Conservation (phyloP, 371 early-diverging fungal species). For the Mortierella sp. region DNA sequence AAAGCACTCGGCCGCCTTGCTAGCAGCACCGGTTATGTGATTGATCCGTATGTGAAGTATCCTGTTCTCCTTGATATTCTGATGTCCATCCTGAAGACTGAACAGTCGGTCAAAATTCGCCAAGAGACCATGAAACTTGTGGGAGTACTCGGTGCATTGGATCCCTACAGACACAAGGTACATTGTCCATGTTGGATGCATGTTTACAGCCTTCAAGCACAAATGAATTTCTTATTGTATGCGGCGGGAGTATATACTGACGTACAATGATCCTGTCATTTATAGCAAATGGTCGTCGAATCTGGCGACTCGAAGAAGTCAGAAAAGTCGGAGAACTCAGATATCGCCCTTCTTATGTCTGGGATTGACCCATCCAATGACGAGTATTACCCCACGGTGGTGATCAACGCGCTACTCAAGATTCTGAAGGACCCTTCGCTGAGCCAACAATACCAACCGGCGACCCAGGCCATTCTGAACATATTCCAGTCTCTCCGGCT, state of each 20-base stretch:
- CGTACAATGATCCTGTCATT: too few relatives aligned
- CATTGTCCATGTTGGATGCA: background rate
- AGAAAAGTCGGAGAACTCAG: conserved; percentile 70
- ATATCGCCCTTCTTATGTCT: conserved; percentile 73
- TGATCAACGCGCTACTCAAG: conserved; percentile 89
- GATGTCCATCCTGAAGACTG: conserved; percentile 88
- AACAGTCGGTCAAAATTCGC: conserved; percentile 77
- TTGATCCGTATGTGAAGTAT: conserved; percentile 91
- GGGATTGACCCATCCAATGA: conserved; percentile 81
- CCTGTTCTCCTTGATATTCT: conserved; percentile 86
- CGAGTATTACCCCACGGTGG: conserved; percentile 90
- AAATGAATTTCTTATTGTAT: too few relatives aligned
- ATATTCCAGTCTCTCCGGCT: conserved; percentile 93
- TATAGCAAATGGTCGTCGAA: conserved; percentile 57
- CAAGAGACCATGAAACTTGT: conserved; percentile 89
- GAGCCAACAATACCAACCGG: conserved; percentile 86
- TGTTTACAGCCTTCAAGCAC: too few relatives aligned
- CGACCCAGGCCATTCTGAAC: conserved; percentile 93
- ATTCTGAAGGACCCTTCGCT: conserved; percentile 90
- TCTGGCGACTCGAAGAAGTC: conserved; percentile 64
- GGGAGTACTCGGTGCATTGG: conserved; percentile 96
- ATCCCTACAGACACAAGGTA: conserved; percentile 90
- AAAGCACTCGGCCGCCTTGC: conserved; percentile 86
- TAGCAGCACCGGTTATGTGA: conserved; percentile 89
- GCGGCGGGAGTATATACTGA: too few relatives aligned